phyloP scores from a whole-genome alignment of 1,139 yeast genomes.

The Kodamaea sp. region DNA sequence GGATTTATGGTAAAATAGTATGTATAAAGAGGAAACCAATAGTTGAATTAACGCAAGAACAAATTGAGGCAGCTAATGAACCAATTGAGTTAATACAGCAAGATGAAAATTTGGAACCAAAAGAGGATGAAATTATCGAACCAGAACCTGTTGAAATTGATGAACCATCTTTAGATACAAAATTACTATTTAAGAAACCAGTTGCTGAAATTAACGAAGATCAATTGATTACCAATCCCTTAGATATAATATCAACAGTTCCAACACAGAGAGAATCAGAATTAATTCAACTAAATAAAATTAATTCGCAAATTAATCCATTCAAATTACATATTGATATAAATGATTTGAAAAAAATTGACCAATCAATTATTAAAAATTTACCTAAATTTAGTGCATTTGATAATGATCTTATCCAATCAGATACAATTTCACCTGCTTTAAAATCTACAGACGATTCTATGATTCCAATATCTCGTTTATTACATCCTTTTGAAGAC shows the following conservation, averaged over 20 bases:
- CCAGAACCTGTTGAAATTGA: background rate
- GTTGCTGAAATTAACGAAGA: background rate
- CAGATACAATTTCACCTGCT: constrained; percentile 9
- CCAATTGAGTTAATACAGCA: constrained; percentile 1
- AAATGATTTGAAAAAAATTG: constrained; percentile 51
- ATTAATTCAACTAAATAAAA: constrained; percentile 2
- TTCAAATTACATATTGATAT: constrained; percentile 56
- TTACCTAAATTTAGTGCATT: constrained; percentile 55
- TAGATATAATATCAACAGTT: constrained; percentile 1
- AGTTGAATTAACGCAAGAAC: constrained; percentile 18
- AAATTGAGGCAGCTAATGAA: constrained; percentile 2
- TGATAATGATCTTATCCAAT: constrained; percentile 24
- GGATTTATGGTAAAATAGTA: constrained; percentile 68
- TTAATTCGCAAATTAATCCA: constrained; percentile 27
- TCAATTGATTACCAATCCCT: background rate
- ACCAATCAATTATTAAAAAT: constrained; percentile 51
- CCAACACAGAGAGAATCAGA: constrained; percentile 2
- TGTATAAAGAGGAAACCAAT: constrained; percentile 52
- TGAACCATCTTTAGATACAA: constrained; percentile 8
- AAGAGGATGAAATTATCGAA: no score
- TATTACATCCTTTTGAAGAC: constrained; percentile 59
- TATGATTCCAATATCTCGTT: constrained; percentile 55
- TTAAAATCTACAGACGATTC: constrained; percentile 22
- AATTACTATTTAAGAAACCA: constrained; percentile 4
- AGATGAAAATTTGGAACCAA: constrained; percentile 5